Evolutionary conservation across 306 rosid species (phyloP), one percentile per base, ranked within the genome.

Genomic region (Pyrus pyrifolia): DNA sequence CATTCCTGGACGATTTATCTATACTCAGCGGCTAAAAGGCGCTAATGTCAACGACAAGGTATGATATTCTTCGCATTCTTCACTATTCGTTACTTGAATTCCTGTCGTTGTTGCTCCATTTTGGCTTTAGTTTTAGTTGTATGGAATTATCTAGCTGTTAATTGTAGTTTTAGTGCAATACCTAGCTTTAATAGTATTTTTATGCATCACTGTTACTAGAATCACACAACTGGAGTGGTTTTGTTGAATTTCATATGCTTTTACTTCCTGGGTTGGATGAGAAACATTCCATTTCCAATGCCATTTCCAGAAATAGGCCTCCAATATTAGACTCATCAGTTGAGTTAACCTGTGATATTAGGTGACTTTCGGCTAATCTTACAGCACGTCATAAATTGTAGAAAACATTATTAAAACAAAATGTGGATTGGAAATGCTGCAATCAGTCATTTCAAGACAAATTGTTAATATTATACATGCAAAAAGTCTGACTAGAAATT

Each of bases 31-130:
- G 82, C 93, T 95, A 74, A 89, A 92, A 85, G 99, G 85, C 21
- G 97, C 92, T 18, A 85, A 83, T 45, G 97, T 86, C 57, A 78
- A 92, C 67, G 98, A 95, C 86, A 91, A 90, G 99, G 99, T 95
- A 46, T 70, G 13, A 17, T 29, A 5, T 22, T 76, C 49, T 38
- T 83, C 51, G 53, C 55, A 19, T 73, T 75, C 62, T 60, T 66
- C 30, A 15, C 71, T 67, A 44, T 77, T 60, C 21, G 10, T 40
- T 79, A 29, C 76, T 82, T 83, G 8, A 49, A 21, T 80, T 66
- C 33, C 80, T 21, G 40, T 76, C 23, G 29, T 58, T 31, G 11
- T 55, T 31, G 17, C 31, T 57, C 17, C 25, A 11, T 40, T 25
- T 22, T 5, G 6, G 45, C 51, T 55, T n/a, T 33, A 21, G 2